These are phyloP conservation scores for Carex sylvatica DNA, from an alignment of 202 grass and related monocot species.

Conservation along the genomic window DNA sequence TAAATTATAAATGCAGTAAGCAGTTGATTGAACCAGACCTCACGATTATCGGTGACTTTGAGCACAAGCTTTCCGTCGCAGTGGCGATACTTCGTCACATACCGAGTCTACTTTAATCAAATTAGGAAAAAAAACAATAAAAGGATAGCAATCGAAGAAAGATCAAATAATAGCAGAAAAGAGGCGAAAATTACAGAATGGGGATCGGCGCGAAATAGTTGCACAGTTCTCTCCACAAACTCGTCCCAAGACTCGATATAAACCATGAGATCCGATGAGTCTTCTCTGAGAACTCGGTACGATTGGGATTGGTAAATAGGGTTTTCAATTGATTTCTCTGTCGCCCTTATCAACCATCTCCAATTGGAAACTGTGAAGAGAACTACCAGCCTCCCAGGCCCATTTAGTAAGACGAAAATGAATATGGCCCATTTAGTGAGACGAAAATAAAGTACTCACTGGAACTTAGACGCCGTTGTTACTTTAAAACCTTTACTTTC, in stretches of 20 bases:
- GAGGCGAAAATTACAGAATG: conserved; percentile 39
- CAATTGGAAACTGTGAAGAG: background rate
- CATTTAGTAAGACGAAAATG: background rate
- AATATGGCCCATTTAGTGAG: background rate
- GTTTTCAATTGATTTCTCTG: conserved; percentile 8
- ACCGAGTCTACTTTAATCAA: conserved; percentile 53
- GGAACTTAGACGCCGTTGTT: background rate
- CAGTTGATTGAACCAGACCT: conserved; percentile 36
- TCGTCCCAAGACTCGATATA: conserved; percentile 95
- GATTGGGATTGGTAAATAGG: background rate
- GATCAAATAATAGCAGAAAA: background rate
- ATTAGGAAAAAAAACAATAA: conserved; percentile 2
- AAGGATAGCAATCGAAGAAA: background rate
- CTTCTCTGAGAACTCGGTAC: background rate
- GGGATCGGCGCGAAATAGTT: conserved; percentile 84
- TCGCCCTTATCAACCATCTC: background rate
- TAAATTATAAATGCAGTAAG: background rate
- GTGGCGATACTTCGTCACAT: conserved; percentile 87
- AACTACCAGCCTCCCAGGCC: background rate
- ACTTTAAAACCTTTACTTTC: background rate
- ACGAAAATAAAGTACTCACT: background rate
- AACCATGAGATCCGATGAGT: conserved; percentile 45
- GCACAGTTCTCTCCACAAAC: conserved; percentile 81
- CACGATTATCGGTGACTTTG: conserved; percentile 82
- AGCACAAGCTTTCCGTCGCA: conserved; percentile 96